phyloP scores from a whole-genome alignment of 2,329 filamentous ascomycete genomes.

The Hypomyces perniciosus region DNA sequence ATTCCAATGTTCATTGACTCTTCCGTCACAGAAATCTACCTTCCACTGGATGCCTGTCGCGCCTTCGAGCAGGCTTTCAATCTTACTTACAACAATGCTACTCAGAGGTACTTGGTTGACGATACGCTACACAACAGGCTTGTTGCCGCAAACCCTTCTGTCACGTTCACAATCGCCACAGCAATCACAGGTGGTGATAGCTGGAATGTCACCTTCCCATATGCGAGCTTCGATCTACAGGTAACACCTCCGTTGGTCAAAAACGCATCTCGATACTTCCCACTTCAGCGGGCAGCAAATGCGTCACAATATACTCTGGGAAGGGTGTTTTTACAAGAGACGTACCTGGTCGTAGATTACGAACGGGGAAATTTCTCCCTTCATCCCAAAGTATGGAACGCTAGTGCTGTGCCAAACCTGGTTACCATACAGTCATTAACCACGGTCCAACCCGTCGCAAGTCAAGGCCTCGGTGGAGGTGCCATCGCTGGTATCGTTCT shows the following conservation, averaged over 20 bases:
- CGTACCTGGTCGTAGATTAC: conserved; percentile 16
- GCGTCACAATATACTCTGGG: conserved; percentile 15
- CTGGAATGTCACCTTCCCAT: conserved; percentile 14
- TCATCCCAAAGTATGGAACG: conserved; percentile 11
- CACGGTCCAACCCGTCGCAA: not conserved
- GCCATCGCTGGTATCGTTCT: conserved; percentile 10
- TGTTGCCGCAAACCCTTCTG: not conserved
- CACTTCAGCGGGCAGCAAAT: conserved; percentile 13
- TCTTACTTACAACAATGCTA: conserved; percentile 7
- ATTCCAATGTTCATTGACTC: conserved; percentile 14
- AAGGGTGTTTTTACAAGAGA: conserved; percentile 14
- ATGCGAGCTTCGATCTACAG: conserved; percentile 14
- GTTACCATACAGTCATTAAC: conserved; percentile 9
- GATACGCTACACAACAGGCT: conserved; percentile 10
- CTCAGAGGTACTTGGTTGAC: conserved; percentile 10
- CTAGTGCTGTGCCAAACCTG: conserved; percentile 8
- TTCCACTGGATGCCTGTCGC: conserved; percentile 9
- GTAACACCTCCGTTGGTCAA: conserved; percentile 11
- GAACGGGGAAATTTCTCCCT: conserved; percentile 14
- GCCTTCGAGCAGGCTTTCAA: conserved; percentile 11
- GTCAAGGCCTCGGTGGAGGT: not conserved
- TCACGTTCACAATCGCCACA: conserved; percentile 9
- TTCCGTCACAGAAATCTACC: conserved; percentile 11
- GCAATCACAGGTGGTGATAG: conserved; percentile 5
- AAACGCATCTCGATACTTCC: conserved; percentile 13